Base-by-base conservation (phyloP, 2,329 filamentous ascomycete genomes). In the Nemania sp. region DNA sequence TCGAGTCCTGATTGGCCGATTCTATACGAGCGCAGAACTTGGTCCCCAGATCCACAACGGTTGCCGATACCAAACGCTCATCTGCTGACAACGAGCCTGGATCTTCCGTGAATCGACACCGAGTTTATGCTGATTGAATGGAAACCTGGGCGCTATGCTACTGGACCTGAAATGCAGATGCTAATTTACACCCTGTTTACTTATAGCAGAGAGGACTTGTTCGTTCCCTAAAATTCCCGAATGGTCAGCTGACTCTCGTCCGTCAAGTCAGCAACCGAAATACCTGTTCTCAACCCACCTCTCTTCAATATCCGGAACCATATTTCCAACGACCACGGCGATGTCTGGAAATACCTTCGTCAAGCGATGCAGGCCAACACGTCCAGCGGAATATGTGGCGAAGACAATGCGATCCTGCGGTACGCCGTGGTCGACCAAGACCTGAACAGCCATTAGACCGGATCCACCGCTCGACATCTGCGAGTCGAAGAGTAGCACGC, bases 391-490 rank as follows among this genome's bases (percentile, higher is more conserved):
- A 69, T 95, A 97, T 3, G 93, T 96, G 33, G 96, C 92, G 69
- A 97, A 87, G 28, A 97, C 90, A 61, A 99, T 96, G 61, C 81
- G 86, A 40, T 90, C 83, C 68, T 94, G 86, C 5, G 83, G 76
- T 6, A 97, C 92, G 9, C 94, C 94, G 67, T 97, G 92, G 70
- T 99, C 94, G 14, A 96, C 85, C 48, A 99, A 77, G n/a, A 97
- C 90, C 67, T 94, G 89, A 36, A 97, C 92, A 1, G 94, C 91
- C 94, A 99, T 99, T 53, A 99, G 76, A 1, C 83, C 84, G 14
- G 84, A 82, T 30, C 92, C 93, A 37, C 94, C 94, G 57, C 88
- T 92, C 22, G 90, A 91, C 89, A 97, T 97, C 69, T 99, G 94
- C 12, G 92, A 87, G 71, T 97, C 94, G 17, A 97, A 77, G 6